Base-by-base conservation (phyloP, 73 alveolate genomes). In the Paramecium caudatum region DNA sequence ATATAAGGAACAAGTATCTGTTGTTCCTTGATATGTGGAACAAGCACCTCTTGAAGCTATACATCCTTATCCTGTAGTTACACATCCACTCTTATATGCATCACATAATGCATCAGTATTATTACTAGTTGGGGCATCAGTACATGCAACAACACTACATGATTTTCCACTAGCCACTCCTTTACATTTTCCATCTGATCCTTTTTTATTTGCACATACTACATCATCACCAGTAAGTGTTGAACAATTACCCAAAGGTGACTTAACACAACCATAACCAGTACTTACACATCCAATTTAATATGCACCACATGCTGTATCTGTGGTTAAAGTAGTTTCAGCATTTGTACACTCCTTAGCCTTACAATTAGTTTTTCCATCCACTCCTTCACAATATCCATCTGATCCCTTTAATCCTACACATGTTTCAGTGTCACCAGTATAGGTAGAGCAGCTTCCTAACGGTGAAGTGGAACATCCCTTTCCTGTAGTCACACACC, bases 401-500 rank as follows among this genome's bases (percentile, higher is more conserved):
- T 74, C 88, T 10, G 69, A 41, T 45, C 88, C 88, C 21, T 41
- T 74, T 5, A 41, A 43, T 39, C 62, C 62, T 3, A 39, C 68
- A 74, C 88, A 74, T 9, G 21, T 10, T 41, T 30, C 39, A 39
- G 21, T 19, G 43, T 37, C 46, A 39, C 88, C 88, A 41, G 27
- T 74, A 43, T 39, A 74, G 1, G 88, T 16, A 1, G 88, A 36
- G 15, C 88, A 74, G 6, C 2, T 5, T 39, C 32, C 46, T 4
- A 74, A 43, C 5, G 70, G 70, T 0, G 69, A 74, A 17, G 9
- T 41, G 21, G 47, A 16, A 17, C 88, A 74, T 37, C 88, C 88
- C 32, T 74, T 41, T 45, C 88, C 88, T 19, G 88, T 74, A 12
- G 88, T 74, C 0, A 74, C 88, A 74, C 88, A 74, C 1, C 88